phyloP scores from a whole-genome alignment of 2,329 filamentous ascomycete species.

The Exophiala lecanii-corni region DNA sequence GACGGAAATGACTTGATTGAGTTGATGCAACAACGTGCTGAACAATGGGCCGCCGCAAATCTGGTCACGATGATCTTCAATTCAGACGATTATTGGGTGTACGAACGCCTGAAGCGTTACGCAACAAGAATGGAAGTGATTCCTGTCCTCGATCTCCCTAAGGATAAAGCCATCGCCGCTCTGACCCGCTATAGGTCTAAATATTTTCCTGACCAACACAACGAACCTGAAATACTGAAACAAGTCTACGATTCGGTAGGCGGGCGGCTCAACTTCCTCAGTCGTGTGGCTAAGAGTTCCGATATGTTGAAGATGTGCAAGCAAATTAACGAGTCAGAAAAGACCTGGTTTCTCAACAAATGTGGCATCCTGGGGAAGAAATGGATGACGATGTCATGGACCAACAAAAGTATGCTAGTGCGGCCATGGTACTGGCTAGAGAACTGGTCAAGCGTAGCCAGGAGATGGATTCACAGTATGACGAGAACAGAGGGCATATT shows the following conservation, averaged over 20 bases:
- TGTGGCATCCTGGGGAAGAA: conserved; percentile 68
- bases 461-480: conserved; percentile 61
- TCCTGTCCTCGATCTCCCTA: conserved; percentile 76
- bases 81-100: conserved; percentile 97
- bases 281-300: conserved; percentile 77
- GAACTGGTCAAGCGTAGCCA: conserved; percentile 81
- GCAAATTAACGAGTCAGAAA: conserved; percentile 64
- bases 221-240: conserved; percentile 54
- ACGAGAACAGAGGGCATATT: conserved; percentile 63
- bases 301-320: conserved; percentile 79
- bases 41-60: conserved; percentile 91
- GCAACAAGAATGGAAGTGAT: conserved; percentile 94
- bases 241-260: conserved; percentile 83
- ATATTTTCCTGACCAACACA: conserved; percentile 63
- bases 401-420: conserved; percentile 91
- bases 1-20: conserved; percentile 92
- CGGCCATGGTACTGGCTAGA: conserved; percentile 87
- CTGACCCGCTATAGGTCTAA: conserved; percentile 73
- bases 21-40: conserved; percentile 88
- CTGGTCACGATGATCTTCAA: conserved; percentile 89
- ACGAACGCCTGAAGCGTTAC: conserved; percentile 86
- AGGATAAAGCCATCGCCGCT: conserved; percentile 69
- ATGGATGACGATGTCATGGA: conserved; percentile 99
- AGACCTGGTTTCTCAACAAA: conserved; percentile 74
- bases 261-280: conserved; percentile 81